Evolutionary conservation across 768 basidiomycete species (phyloP), one percentile per base, ranked within the genome.

Genomic region (Tricholoma sp.): DNA sequence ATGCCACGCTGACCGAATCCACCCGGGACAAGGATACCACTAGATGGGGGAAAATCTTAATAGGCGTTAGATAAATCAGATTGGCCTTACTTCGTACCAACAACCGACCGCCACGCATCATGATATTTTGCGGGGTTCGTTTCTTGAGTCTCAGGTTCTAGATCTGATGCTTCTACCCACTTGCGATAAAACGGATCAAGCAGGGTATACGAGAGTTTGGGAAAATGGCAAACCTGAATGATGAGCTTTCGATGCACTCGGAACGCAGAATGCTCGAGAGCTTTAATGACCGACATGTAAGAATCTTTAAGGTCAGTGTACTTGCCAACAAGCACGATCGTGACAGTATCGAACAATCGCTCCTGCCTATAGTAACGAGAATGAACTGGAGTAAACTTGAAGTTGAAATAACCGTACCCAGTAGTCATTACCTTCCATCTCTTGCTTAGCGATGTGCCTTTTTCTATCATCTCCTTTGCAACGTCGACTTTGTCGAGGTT

Each of bases 221-320:
- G 22, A 52, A 22, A 39, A 8, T 52, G 16, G 75, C 83, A 46
- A 62, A 91, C 95, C 63, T 92, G 83, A 39, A 98, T 78, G 52
- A 76, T 78, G 37, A 99, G 82, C 67, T 91, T 94, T 56, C 91
- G 77, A 56, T 85, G 89, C 55, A 96, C 90, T 43, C 93, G 84
- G 76, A 98, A 93, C 0, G 95, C 92, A 5, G 95, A 94, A 71
- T 99, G 96, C 72, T 99, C 96, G 34, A 99, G 79, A 19, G 97
- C 85, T 78, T 99, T 99, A 66, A 86, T 87, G 56, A 99, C 96
- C 27, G 91, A 94, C 92, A 98, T 98, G 71, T 99, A 99, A 24
- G 95, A 97, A 72, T 99, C 96, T 72, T 94, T 91, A 49, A 98
- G 78, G 62, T 93, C 86, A 11, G 94, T 98, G 76, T 99, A 99